phyloP scores from a whole-genome alignment of 2,329 filamentous ascomycete genomes.

The Alternaria brassicicola region DNA sequence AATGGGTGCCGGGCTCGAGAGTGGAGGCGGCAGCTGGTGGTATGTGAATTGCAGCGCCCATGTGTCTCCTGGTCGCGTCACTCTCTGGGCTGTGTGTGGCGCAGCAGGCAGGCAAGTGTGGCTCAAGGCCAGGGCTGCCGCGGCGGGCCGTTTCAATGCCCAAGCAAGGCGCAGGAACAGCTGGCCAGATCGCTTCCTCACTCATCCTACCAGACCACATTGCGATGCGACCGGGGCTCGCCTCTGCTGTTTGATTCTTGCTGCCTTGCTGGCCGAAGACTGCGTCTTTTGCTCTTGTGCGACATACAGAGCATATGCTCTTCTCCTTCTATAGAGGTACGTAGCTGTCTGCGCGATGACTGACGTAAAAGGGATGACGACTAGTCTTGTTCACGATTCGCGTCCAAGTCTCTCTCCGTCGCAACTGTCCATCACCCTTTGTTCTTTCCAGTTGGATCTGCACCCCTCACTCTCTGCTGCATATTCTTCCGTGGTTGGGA shows the following conservation, averaged over 20 bases:
- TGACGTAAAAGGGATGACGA: conserved; percentile 35
- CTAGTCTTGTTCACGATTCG: conserved; percentile 9
- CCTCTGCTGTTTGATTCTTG: conserved; percentile 30
- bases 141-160: conserved; percentile 13
- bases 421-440: conserved; percentile 2
- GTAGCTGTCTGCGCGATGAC: conserved; percentile 12
- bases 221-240: conserved; percentile 28
- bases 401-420: background rate
- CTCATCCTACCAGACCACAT: conserved; percentile 18
- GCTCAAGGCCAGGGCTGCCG: conserved; percentile 14
- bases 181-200: conserved; percentile 31
- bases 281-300: conserved; percentile 7
- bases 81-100: conserved; percentile 7
- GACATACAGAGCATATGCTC: conserved; percentile 18
- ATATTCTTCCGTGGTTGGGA: background rate
- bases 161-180: conserved; percentile 29
- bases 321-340: conserved; percentile 46
- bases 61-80: conserved; percentile 11
- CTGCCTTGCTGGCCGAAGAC: conserved; percentile 15
- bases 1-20: background rate
- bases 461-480: background rate
- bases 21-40: background rate
- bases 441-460: background rate
- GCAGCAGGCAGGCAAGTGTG: conserved; percentile 7
- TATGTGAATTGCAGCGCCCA: conserved; percentile 2